Evolutionary conservation across 2,329 filamentous ascomycete species (phyloP).

Genomic region (Neopestalotiopsis sp.): DNA sequence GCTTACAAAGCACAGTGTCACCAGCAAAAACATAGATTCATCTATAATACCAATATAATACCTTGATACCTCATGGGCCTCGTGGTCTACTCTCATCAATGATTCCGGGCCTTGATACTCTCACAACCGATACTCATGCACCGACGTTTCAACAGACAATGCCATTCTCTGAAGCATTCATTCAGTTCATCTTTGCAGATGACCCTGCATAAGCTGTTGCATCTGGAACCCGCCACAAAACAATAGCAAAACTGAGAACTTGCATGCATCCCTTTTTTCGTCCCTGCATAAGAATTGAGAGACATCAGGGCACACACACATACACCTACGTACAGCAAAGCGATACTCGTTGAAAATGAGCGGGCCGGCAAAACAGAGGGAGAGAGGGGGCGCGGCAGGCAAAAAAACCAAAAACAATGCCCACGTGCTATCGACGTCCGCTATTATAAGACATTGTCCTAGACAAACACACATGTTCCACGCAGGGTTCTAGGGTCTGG

Average conservation of each 20-base stretch:
- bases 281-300: not conserved
- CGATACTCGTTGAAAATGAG: too few relatives aligned
- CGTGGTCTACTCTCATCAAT: too few relatives aligned
- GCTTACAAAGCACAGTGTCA: not conserved
- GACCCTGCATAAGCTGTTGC: not conserved
- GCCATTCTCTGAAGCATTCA: not conserved
- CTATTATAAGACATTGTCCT: not conserved
- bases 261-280: not conserved
- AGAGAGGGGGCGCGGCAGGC: too few relatives aligned
- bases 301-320: not conserved
- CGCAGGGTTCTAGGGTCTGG: not conserved
- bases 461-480: not conserved
- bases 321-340: too few relatives aligned
- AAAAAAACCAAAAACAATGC: not conserved
- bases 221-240: not conserved
- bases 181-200: not conserved
- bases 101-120: too few relatives aligned
- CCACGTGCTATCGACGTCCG: not conserved
- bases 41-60: not conserved
- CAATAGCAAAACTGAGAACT: not conserved
- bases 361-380: too few relatives aligned
- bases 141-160: too few relatives aligned
- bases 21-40: not conserved
- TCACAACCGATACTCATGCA: too few relatives aligned
- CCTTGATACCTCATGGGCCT: not conserved